Conservation (phyloP, 2,329 filamentous ascomycete genomes). For the Pochonia chlamydosporia region DNA sequence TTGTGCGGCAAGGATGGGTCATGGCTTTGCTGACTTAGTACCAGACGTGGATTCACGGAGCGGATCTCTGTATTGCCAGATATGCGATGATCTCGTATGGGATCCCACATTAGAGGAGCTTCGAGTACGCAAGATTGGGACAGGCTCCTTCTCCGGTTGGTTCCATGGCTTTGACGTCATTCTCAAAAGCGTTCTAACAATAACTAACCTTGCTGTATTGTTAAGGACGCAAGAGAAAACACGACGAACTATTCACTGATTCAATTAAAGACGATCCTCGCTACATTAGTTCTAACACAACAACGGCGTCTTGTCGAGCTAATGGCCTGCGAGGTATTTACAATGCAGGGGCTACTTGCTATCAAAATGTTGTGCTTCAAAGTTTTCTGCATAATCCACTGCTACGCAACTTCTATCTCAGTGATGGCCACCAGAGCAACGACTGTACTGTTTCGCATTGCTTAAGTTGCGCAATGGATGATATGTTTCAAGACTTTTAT, state of each 20-base stretch:
- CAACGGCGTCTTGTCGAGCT: slow-evolving; percentile 73
- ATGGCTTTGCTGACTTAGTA: slow-evolving; percentile 18
- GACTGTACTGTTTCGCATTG: slow-evolving; percentile 63
- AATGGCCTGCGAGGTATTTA: slow-evolving; percentile 88
- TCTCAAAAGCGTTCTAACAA: not conserved
- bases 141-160: slow-evolving; percentile 57
- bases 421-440: slow-evolving; percentile 76
- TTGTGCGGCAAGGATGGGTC: not conserved
- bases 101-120: slow-evolving; percentile 75
- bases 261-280: slow-evolving; percentile 64
- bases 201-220: not conserved
- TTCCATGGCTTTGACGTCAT: not conserved
- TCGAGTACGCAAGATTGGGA: slow-evolving; percentile 63
- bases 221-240: slow-evolving; percentile 66
- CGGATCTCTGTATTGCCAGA: slow-evolving; percentile 72
- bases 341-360: slow-evolving; percentile 97
- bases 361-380: slow-evolving; percentile 94
- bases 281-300: slow-evolving; percentile 74
- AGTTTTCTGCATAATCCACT: slow-evolving; percentile 91
- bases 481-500: slow-evolving; percentile 69
- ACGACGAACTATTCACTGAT: slow-evolving; percentile 63
- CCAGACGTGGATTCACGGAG: slow-evolving; percentile 72
- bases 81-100: slow-evolving; percentile 78
- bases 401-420: slow-evolving; percentile 85
- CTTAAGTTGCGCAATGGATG: slow-evolving; percentile 65